Evolutionary conservation across 371 early-diverging fungal species (phyloP), one percentile per base, ranked within the genome.

Genomic region (Phascolomyces articulosus): DNA sequence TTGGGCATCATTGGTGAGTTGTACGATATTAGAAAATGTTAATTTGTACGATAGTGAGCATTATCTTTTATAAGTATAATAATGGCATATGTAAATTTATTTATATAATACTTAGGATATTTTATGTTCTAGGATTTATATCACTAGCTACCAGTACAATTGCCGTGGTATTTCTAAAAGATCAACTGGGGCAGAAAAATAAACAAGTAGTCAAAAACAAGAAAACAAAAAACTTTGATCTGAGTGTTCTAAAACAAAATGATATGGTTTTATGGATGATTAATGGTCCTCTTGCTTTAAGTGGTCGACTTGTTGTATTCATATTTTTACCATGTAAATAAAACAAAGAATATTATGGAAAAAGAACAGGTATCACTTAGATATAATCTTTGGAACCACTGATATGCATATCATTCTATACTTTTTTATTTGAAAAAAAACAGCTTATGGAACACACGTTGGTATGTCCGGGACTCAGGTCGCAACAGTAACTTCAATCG

Each of bases 271-370:
- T 51, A 13, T 51, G 51, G 51, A 23, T 51, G 21, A 6, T 51
- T 2, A 11, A 20, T 24, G 51, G 51, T 4, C 24, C 24, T 51
- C 9, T 51, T 24, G 10, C 21, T 24, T 10, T 51, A 11, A 24
- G 51, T 24, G 51, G 23, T 24, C 51, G 21, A 51, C 23, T 24
- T 10, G 23, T 51, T 24, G 24, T 24, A 51, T 51, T 24, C 23
- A 51, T n/a, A 10, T 51, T 51, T 51, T 13, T 51, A 24, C 51
- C 51, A 51, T 51, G 51, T 51, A 51, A 20, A 23, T 23, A 47
- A 47, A 20, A 4, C 47, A 20, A 9, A 6, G 38, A 38, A 38
- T 13, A 9, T 13, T 13, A 9, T 38, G 38, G 38, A 38, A 38
- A 38, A 38, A 38, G 6, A 38, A 38, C 38, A 38, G 38, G n/a